phyloP scores from a whole-genome alignment of 345 rosid species.

The Aquilaria yunnanensis region DNA sequence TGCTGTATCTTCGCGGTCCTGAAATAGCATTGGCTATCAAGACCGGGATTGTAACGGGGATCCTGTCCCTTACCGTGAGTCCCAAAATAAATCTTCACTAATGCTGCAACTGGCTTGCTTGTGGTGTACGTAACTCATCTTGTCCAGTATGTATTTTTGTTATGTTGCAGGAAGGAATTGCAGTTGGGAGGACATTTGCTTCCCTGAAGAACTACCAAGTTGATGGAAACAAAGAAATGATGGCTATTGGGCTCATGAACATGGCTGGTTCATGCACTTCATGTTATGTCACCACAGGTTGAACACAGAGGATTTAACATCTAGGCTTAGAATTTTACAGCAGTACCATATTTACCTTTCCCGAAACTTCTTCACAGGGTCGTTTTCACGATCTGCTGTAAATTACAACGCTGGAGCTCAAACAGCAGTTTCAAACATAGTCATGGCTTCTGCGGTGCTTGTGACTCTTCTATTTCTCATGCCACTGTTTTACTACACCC shows the following conservation, averaged over 20 bases:
- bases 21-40: conserved; percentile 66
- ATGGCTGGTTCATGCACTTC: conserved; percentile 92
- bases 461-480: conserved; percentile 85
- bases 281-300: conserved; percentile 89
- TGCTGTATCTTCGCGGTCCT: conserved; percentile 54
- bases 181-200: conserved; percentile 98
- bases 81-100: neutral
- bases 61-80: conserved; percentile 85
- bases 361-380: conserved; percentile 35
- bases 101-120: neutral
- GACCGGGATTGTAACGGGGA: conserved; percentile 87
- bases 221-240: conserved; percentile 98
- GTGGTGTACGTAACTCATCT: neutral
- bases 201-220: conserved; percentile 77
- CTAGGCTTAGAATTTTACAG: too few relatives aligned
- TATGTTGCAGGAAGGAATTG: conserved; percentile 82
- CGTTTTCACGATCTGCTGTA: conserved; percentile 92
- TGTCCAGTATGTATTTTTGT: neutral
- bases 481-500: conserved; percentile 94
- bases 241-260: conserved; percentile 97
- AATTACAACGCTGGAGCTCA: conserved; percentile 92
- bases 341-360: too few relatives aligned
- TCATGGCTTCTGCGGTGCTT: conserved; percentile 81
- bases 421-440: conserved; percentile 77
- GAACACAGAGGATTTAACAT: neutral